These are phyloP conservation scores for Pleomassaria siparia DNA, from an alignment of 2,329 filamentous ascomycete genomes.

Conservation along the genomic window DNA sequence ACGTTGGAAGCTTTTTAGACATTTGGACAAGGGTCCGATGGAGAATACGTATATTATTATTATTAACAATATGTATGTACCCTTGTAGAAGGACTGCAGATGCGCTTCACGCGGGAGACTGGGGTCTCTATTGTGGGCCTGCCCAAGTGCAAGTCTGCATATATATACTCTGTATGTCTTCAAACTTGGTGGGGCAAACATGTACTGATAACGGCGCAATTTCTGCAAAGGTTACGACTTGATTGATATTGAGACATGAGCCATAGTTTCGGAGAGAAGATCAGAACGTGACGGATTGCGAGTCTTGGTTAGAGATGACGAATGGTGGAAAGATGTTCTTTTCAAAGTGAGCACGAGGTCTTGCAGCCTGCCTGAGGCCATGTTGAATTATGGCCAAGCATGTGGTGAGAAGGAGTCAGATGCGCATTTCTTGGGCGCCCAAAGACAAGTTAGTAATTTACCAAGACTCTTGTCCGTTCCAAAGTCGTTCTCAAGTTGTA, in stretches of 20 bases:
- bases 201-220: background rate
- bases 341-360: conserved; percentile 2
- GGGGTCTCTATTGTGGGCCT: background rate
- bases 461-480: background rate
- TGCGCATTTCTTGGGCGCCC: background rate
- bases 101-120: background rate
- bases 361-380: background rate
- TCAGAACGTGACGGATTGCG: conserved; percentile 1
- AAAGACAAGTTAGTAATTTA: background rate
- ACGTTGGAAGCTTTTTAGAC: background rate
- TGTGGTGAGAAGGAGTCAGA: background rate
- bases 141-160: background rate
- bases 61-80: no score
- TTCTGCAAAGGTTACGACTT: background rate
- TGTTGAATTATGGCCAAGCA: no score
- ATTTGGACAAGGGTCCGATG: background rate
- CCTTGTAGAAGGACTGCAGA: no score
- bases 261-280: background rate
- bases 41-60: no score
- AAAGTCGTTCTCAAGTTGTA: background rate
- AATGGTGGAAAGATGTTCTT: background rate
- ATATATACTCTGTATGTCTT: background rate
- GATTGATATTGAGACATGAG: background rate
- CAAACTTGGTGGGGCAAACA: background rate
- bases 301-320: conserved; percentile 3